Conservation (phyloP, 2,329 filamentous ascomycete species). For the Juglanconis juglandina region DNA sequence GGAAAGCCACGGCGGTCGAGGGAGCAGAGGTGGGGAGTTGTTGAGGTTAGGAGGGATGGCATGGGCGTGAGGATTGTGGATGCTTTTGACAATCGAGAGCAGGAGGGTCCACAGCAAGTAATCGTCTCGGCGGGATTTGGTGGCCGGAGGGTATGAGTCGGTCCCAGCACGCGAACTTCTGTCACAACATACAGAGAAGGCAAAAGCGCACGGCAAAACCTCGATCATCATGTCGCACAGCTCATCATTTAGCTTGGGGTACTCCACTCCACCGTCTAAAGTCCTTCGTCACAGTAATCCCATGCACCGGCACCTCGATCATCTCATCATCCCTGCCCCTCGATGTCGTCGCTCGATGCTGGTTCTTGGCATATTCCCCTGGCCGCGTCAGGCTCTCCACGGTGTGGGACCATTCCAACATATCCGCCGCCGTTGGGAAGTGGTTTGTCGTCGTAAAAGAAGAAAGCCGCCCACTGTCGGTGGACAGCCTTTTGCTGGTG, state of each 20-base stretch:
- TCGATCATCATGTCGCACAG: background rate
- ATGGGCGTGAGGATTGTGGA: conserved; percentile 36
- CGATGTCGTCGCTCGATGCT: background rate
- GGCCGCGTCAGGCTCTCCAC: background rate
- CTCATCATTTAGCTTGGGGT: background rate
- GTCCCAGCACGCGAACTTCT: background rate
- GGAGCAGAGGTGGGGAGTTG: conserved; percentile 53
- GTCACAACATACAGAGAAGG: background rate
- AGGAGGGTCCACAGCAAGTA: background rate
- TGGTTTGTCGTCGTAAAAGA: conserved; percentile 11
- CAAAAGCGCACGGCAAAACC: background rate
- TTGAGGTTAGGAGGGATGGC: conserved; percentile 34
- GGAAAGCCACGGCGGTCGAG: conserved; percentile 32
- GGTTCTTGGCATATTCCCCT: background rate
- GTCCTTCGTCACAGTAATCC: conserved; percentile 2
- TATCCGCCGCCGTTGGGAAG: background rate
- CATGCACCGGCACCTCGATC: background rate
- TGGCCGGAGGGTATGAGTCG: conserved; percentile 8
- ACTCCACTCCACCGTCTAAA: conserved; percentile 1
- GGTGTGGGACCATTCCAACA: background rate
- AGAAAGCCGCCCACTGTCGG: conserved; percentile 7
- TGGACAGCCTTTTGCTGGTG: conserved; percentile 14
- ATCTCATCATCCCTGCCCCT: background rate
- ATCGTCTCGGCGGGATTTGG: conserved; percentile 15
- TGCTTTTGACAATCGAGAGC: conserved; percentile 29